Evolutionary conservation across 345 rosid genomes (phyloP).

Genomic region (Brassica juncea): DNA sequence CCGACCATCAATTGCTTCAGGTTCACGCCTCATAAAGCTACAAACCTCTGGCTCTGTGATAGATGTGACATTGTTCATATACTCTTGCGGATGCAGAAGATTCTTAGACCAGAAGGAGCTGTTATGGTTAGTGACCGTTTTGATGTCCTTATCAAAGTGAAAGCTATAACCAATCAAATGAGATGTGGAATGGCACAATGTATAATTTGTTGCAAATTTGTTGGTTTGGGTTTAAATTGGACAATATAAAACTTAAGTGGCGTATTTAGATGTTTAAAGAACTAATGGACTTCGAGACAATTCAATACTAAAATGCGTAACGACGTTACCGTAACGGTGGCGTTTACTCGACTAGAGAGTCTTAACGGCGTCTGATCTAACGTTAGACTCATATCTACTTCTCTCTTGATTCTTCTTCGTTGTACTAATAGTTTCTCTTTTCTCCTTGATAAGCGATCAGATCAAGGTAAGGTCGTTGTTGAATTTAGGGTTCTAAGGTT

Average conservation of each 20-base stretch:
- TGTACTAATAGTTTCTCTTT: background rate
- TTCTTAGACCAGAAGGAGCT: conserved; percentile 60
- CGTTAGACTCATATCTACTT: background rate
- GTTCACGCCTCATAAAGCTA: background rate
- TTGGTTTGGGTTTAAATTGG: conserved; percentile 4
- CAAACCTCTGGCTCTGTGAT: conserved; percentile 2
- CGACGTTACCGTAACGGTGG: conserved; percentile 27
- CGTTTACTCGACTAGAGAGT: conserved; percentile 1
- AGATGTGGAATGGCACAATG: conserved; percentile 51
- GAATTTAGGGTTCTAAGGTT: background rate
- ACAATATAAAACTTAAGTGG: background rate
- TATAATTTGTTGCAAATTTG: conserved; percentile 3
- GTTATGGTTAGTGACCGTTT: conserved; percentile 58
- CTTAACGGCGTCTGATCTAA: conserved; percentile 30
- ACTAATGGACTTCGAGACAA: background rate
- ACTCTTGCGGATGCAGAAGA: conserved; percentile 63
- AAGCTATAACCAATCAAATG: conserved; percentile 46
- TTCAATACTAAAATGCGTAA: conserved; percentile 6
- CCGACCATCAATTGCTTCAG: background rate
- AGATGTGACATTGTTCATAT: conserved; percentile 62
- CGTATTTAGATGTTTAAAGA: background rate
- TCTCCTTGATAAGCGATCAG: conserved; percentile 2
- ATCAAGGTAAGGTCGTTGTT: background rate
- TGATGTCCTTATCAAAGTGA: conserved; percentile 51
- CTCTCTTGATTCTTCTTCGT: background rate